Conservation (phyloP, 371 early-diverging fungal genomes). For the Polyrhizophydium stewartii region DNA sequence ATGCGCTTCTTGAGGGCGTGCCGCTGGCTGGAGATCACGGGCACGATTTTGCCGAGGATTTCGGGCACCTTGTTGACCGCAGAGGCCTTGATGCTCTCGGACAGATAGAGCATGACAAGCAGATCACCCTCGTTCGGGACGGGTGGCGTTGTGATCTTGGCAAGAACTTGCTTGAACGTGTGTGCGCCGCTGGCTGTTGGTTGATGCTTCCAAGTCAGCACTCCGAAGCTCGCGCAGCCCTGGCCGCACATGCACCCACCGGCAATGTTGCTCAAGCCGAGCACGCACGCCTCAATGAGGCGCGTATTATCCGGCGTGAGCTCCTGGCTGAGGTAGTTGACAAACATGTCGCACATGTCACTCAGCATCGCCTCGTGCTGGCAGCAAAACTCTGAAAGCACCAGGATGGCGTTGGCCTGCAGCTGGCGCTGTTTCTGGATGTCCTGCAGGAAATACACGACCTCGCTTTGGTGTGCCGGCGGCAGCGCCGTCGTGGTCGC, state of each 20-base stretch:
- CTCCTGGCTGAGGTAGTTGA: constrained; percentile 29
- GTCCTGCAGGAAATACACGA: constrained; percentile 39
- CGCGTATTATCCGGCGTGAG: constrained; percentile 26
- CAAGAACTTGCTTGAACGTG: constrained; percentile 38
- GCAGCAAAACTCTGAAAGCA: constrained; percentile 43
- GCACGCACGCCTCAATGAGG: constrained; percentile 37
- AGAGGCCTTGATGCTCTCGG: constrained; percentile 31
- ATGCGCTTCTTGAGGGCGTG: constrained; percentile 27
- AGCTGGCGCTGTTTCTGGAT: constrained; percentile 18
- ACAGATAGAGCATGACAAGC: constrained; percentile 35
- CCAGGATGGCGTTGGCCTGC: constrained; percentile 33
- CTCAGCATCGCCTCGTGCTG: constrained; percentile 27
- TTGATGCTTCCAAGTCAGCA: not conserved
- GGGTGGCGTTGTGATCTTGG: constrained; percentile 21
- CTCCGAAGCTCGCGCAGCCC: not conserved
- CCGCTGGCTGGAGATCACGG: constrained; percentile 33
- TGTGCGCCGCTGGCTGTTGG: constrained; percentile 32
- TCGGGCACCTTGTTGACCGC: constrained; percentile 34
- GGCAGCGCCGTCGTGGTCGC: constrained; percentile 26
- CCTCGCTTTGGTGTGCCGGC: constrained; percentile 23
- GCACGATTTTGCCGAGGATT: constrained; percentile 27
- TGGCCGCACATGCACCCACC: constrained; percentile 12
- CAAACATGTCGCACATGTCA: constrained; percentile 29
- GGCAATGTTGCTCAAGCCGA: constrained; percentile 38
- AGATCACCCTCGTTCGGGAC: constrained; percentile 44